Evolutionary conservation across 441 rosid genomes (phyloP), one percentile per base, ranked within the genome.

Genomic region (Populus hybrid): DNA sequence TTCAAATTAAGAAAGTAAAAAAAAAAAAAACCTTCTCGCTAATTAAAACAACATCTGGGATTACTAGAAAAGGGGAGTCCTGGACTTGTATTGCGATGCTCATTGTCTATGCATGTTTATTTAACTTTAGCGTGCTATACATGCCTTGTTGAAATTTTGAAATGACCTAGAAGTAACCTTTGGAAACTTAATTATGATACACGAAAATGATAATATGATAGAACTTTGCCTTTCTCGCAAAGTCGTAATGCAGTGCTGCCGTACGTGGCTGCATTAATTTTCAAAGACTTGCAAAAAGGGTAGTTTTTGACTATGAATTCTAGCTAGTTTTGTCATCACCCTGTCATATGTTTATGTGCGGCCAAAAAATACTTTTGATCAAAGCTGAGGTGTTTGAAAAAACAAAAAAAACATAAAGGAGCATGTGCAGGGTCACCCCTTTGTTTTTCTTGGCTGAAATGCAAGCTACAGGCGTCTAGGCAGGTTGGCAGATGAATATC

Each of bases 321-420:
- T 18, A 4, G 20, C 20, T 50, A 20, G 9, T 56, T 20, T 20
- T 56, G n/a, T 56, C 63, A 6, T 56, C 23, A 56, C 23, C 63
- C 63, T 56, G 21, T 56, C 63, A 56, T 56, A 3, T 12, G 63
- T 20, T 8, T 7, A 56, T 56, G 63, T n/a, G 63, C 23, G 10
- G 23, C 10, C 70, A 33, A 18, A 33, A 7, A 72, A 0, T 72
- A 35, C 77, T 40, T 81, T 79, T 38, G 76, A 77, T 40, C 50
- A 40, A 77, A 21, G 3, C 18, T 33, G 23, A 50, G 66, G 21
- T n/a, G 23, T 20, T 56, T n/a, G 9, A 18, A 20, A 20, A 20
- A 56, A 0, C 3, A 10, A 40, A 40, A 40, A 40, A 3, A 40
- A 40, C 0, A 9, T 10, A 40, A 40, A 40, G 50, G 45, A 12